phyloP scores from a whole-genome alignment of 768 basidiomycete genomes.

The Termitomyces sp. region DNA sequence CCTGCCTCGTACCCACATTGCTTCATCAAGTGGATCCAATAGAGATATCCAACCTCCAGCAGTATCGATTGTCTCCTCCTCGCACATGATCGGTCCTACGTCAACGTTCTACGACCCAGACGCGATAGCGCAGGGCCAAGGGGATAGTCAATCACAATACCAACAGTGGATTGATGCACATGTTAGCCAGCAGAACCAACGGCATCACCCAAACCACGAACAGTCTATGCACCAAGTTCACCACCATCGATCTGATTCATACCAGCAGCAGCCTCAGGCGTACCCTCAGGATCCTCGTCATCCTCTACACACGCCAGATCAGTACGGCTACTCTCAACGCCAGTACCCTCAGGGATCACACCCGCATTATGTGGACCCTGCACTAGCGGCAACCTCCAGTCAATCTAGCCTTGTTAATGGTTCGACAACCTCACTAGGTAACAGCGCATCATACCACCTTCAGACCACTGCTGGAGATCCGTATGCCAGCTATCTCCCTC shows the following conservation, averaged over 20 bases:
- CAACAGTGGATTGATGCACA: slow-evolving; percentile 35
- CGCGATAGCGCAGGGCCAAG: slow-evolving; percentile 21
- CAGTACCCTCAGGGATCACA: slow-evolving; percentile 19
- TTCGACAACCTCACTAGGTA: not conserved
- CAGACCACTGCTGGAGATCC: slow-evolving; percentile 5
- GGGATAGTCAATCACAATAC: slow-evolving; percentile 28
- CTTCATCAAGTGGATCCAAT: slow-evolving; percentile 14
- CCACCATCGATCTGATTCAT: slow-evolving; percentile 13
- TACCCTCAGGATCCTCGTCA: slow-evolving; percentile 15
- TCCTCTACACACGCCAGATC: slow-evolving; percentile 16
- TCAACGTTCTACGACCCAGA: slow-evolving; percentile 50
- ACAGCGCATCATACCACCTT: slow-evolving; percentile 9
- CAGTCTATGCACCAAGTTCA: slow-evolving; percentile 17
- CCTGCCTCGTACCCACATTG: slow-evolving; percentile 7
- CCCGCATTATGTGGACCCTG: slow-evolving; percentile 19
- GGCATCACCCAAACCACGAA: slow-evolving; percentile 20
- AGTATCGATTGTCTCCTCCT: slow-evolving; percentile 18
- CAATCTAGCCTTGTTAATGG: slow-evolving; percentile 13
- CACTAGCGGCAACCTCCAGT: slow-evolving; percentile 14
- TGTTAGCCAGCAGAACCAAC: slow-evolving; percentile 8
- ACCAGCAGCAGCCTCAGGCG: slow-evolving; percentile 13
- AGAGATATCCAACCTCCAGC: slow-evolving; percentile 7
- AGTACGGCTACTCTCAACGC: slow-evolving; percentile 20
- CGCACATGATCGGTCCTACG: slow-evolving; percentile 48
- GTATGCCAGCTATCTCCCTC: slow-evolving; percentile 13